phyloP scores from a whole-genome alignment of 1,139 yeast genomes.

The Candida anutae region DNA sequence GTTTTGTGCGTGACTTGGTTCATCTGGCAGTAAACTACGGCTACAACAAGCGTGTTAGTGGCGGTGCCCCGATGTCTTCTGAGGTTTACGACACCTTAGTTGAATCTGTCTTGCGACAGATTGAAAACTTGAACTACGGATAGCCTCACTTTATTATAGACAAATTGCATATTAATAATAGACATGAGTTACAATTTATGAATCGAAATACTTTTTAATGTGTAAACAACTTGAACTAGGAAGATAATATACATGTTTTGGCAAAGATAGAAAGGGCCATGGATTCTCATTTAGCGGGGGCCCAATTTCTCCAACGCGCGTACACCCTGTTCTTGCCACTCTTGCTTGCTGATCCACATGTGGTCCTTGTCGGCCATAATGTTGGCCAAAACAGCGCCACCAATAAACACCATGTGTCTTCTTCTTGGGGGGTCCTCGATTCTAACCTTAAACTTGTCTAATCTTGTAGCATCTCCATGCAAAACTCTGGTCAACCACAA shows the following conservation, averaged over 20 bases:
- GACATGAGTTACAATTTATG: background rate
- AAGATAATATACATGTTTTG: too few species aligned
- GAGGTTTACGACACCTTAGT: conserved; percentile 38
- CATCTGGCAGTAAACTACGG: conserved; percentile 74
- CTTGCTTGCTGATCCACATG: conserved; percentile 94
- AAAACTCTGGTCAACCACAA: conserved; percentile 88
- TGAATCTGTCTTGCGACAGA: conserved; percentile 33
- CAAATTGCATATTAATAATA: background rate
- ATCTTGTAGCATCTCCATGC: conserved; percentile 78
- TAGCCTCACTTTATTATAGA: conserved; percentile 4
- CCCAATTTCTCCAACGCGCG: conserved; percentile 82
- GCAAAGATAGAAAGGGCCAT: too few species aligned
- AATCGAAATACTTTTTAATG: too few species aligned
- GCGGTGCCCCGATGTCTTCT: conserved; percentile 26
- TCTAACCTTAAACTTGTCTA: conserved; percentile 88
- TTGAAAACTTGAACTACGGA: conserved; percentile 31
- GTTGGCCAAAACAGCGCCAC: conserved; percentile 97
- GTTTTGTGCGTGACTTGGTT: conserved; percentile 62
- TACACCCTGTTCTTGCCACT: conserved; percentile 97
- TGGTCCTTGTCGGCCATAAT: conserved; percentile 98
- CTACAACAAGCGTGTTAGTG: conserved; percentile 26
- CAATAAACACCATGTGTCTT: conserved; percentile 97
- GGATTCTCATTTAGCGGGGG: conserved; percentile 53
- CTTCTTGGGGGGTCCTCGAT: conserved; percentile 99
- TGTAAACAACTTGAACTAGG: too few species aligned